Evolutionary conservation across 805 yeast species (phyloP).

Genomic region (Zygoascus ofunaensis): DNA sequence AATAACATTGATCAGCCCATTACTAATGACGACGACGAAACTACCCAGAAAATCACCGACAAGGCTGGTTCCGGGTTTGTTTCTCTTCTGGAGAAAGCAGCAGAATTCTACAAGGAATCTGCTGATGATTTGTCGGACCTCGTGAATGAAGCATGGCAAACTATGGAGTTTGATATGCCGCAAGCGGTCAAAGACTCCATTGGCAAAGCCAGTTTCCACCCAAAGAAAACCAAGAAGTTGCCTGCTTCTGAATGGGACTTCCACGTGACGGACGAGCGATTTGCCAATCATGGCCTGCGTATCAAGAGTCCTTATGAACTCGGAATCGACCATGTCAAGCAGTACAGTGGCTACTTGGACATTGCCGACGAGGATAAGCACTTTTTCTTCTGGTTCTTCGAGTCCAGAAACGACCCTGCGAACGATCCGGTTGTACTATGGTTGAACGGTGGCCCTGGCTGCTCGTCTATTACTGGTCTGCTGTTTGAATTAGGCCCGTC

Average conservation of each 20-base stretch:
- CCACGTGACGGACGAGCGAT: constrained; percentile 9
- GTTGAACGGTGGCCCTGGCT: constrained; percentile 95
- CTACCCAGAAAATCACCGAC: neutral
- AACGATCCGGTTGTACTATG: constrained; percentile 79
- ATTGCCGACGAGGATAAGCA: constrained; percentile 75
- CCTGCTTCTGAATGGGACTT: constrained; percentile 10
- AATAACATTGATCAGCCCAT: too few species aligned
- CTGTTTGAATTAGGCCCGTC: constrained; percentile 85
- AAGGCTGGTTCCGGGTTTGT: neutral
- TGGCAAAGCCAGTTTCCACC: neutral
- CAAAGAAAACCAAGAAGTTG: constrained; percentile 4
- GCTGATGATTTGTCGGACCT: neutral
- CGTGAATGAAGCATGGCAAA: constrained; percentile 4
- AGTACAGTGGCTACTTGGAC: constrained; percentile 80
- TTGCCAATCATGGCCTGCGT: constrained; percentile 42
- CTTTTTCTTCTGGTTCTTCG: constrained; percentile 77
- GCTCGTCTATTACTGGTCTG: constrained; percentile 79
- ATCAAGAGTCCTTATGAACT: constrained; percentile 56
- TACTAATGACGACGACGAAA: too few species aligned
- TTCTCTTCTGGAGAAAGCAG: constrained; percentile 6
- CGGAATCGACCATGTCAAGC: constrained; percentile 76
- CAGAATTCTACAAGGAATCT: constrained; percentile 2
- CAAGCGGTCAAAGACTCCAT: constrained; percentile 2
- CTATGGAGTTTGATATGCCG: constrained; percentile 2
- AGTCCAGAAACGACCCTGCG: constrained; percentile 78